Conservation (phyloP, 331 rosid genomes). For the Rhamnella rubrinervis region DNA sequence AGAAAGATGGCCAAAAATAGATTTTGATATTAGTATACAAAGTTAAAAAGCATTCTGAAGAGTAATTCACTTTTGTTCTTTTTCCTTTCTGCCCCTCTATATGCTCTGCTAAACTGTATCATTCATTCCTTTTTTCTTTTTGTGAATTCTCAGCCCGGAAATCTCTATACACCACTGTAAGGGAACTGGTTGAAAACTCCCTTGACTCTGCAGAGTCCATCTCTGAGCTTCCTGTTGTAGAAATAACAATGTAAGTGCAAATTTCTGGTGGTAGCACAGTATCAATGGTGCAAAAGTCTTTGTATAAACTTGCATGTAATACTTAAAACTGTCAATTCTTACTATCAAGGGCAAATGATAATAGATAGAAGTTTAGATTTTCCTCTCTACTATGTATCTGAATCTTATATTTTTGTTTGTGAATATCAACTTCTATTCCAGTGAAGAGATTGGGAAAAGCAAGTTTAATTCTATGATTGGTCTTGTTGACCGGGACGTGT, state of each 20-base stretch:
- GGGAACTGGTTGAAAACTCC: conserved; percentile 88
- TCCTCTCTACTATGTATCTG: not conserved
- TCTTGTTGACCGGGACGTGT: conserved; percentile 84
- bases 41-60: not conserved
- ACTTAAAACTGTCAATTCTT: not conserved
- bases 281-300: too few species aligned
- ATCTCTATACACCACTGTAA: conserved; percentile 81
- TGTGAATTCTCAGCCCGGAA: conserved; percentile 75
- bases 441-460: conserved; percentile 88
- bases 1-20: not conserved
- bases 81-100: not conserved
- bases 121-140: not conserved
- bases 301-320: not conserved
- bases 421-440: conserved; percentile 29
- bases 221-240: conserved; percentile 90
- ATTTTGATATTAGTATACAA: not conserved
- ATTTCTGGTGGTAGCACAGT: too few species aligned
- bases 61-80: not conserved
- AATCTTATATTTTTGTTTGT: conserved; percentile 11
- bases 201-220: conserved; percentile 92
- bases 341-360: not conserved
- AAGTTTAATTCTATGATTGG: conserved; percentile 95
- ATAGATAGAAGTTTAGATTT: conserved; percentile 4
- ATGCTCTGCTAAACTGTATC: not conserved
- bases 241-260: conserved; percentile 69